phyloP scores from a whole-genome alignment of 2,329 filamentous ascomycete species.

The Xylariaceae sp. region DNA sequence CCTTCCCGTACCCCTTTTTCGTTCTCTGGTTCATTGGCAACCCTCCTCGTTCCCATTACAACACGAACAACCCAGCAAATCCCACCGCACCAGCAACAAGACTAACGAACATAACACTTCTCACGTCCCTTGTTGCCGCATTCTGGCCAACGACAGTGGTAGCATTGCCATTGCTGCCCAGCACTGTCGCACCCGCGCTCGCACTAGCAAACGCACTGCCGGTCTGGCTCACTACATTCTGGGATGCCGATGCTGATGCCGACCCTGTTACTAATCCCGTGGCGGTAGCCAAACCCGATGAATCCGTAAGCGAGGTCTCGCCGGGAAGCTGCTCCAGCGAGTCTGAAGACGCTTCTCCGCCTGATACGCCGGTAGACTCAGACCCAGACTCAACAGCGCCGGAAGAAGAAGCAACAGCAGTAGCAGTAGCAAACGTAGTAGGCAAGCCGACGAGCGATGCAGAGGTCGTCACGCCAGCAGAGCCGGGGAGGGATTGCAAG shows the following conservation, averaged over 20 bases:
- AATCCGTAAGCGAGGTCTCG: background rate
- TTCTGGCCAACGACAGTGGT: background rate
- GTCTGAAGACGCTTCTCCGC: background rate
- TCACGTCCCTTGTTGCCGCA: slow-evolving; percentile 15
- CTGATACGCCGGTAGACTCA: background rate
- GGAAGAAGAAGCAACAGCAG: background rate
- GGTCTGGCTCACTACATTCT: slow-evolving; percentile 12
- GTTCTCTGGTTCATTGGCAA: too few species aligned
- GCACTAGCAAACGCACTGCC: slow-evolving; percentile 3
- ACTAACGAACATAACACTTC: slow-evolving; percentile 12
- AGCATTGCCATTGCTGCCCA: background rate
- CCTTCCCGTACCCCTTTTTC: too few species aligned
- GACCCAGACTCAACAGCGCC: too few species aligned
- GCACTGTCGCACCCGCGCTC: slow-evolving; percentile 3
- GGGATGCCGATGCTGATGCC: background rate
- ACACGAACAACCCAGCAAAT: slow-evolving; percentile 20
- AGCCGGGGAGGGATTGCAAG: slow-evolving; percentile 21
- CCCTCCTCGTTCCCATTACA: slow-evolving; percentile 8
- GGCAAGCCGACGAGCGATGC: slow-evolving; percentile 14
- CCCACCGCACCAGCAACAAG: slow-evolving; percentile 23
- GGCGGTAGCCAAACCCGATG: slow-evolving; percentile 9
- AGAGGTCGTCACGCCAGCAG: slow-evolving; percentile 3
- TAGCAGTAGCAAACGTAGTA: slow-evolving; percentile 6
- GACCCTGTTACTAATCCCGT: too few species aligned
- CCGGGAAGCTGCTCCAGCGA: slow-evolving; percentile 14